Conservation (phyloP, 768 basidiomycete species). For the Phlebiopsis flavidoalba region DNA sequence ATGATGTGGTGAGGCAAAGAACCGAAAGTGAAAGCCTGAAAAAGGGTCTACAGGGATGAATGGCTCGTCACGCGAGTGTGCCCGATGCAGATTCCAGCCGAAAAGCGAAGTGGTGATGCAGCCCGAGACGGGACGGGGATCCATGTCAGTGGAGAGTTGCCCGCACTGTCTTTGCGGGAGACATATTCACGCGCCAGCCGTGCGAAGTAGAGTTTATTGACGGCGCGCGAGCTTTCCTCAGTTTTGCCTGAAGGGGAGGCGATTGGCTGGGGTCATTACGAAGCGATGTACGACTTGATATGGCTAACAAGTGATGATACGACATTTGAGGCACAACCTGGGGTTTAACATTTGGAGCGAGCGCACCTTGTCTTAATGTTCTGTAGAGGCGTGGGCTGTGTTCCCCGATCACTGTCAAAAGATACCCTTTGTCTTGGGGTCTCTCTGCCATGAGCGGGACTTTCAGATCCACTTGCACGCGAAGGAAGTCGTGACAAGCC, state of each 20-base stretch:
- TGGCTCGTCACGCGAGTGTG: conserved; percentile 36
- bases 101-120: conserved; percentile 58
- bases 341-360: too few species aligned
- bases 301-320: conserved; percentile 18
- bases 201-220: conserved; percentile 3
- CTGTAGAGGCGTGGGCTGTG: conserved; percentile 31
- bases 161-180: conserved; percentile 13
- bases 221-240: conserved; percentile 11
- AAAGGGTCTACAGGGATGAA: conserved; percentile 34
- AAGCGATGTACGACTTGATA: conserved; percentile 20
- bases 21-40: conserved; percentile 17
- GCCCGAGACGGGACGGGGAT: conserved; percentile 35
- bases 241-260: conserved; percentile 28
- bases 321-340: background rate
- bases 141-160: conserved; percentile 23
- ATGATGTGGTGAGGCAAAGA: conserved; percentile 13
- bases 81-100: conserved; percentile 48
- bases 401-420: conserved; percentile 48
- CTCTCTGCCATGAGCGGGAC: conserved; percentile 32
- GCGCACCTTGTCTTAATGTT: conserved; percentile 37
- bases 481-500: conserved; percentile 16
- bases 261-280: conserved; percentile 31
- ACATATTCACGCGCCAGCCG: conserved; percentile 1
- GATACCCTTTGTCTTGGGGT: conserved; percentile 49
- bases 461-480: conserved; percentile 29